These are phyloP conservation scores for Aspergillus jensenii DNA, from an alignment of 2,329 filamentous ascomycete species.

Conservation along the genomic window DNA sequence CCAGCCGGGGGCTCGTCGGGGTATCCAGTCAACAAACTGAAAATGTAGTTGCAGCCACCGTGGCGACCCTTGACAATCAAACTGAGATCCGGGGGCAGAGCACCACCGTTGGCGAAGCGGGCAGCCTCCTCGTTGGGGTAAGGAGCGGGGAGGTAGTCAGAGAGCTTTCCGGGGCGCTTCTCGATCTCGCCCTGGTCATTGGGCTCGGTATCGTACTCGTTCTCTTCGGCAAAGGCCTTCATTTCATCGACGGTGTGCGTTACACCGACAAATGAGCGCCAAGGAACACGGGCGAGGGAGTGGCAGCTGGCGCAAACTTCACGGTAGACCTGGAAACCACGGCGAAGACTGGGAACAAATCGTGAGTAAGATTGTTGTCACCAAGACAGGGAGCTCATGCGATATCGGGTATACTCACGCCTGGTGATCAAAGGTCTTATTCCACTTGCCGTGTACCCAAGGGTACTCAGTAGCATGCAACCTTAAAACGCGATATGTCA, in stretches of 20 bases:
- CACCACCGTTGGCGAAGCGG: slow-evolving; percentile 96
- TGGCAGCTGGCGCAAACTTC: slow-evolving; percentile 98
- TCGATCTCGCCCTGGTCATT: slow-evolving; percentile 98
- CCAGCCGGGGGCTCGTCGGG: slow-evolving; percentile 94
- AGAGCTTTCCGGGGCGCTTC: slow-evolving; percentile 97
- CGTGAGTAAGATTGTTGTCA: slow-evolving; percentile 21
- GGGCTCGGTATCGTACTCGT: slow-evolving; percentile 97
- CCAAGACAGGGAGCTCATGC: slow-evolving; percentile 10
- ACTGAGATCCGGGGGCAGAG: slow-evolving; percentile 93
- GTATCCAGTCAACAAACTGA: slow-evolving; percentile 93
- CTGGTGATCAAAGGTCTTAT: slow-evolving; percentile 96
- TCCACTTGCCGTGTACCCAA: slow-evolving; percentile 89
- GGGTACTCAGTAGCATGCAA: slow-evolving; percentile 90
- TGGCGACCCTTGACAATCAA: slow-evolving; percentile 97
- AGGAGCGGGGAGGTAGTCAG: slow-evolving; percentile 89
- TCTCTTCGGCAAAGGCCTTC: slow-evolving; percentile 95
- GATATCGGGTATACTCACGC: slow-evolving; percentile 63
- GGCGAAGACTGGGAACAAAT: slow-evolving; percentile 71
- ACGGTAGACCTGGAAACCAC: slow-evolving; percentile 98
- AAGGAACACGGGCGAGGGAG: slow-evolving; percentile 91
- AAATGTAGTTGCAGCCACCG: slow-evolving; percentile 98
- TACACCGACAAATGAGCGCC: slow-evolving; percentile 84
- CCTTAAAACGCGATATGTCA: slow-evolving; percentile 53
- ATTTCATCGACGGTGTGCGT: slow-evolving; percentile 96
- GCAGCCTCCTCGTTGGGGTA: slow-evolving; percentile 99